phyloP scores from a whole-genome alignment of 805 yeast species.

The Blastobotrys attinorum region DNA sequence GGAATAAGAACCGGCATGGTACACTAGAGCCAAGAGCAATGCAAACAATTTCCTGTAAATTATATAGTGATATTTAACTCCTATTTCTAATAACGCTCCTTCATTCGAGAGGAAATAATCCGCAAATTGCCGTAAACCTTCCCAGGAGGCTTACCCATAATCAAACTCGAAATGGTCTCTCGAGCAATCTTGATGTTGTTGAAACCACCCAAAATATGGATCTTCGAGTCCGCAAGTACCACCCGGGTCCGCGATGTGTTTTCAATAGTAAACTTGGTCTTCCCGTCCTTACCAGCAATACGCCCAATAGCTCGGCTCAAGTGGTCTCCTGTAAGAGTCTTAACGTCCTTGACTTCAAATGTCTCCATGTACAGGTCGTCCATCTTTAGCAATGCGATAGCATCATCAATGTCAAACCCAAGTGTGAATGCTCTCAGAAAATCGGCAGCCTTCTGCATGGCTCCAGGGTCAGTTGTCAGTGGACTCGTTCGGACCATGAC shows the following conservation, averaged over 20 bases:
- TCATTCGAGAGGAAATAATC: slow-evolving; percentile 93
- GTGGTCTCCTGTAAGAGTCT: slow-evolving; percentile 93
- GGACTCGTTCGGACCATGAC: slow-evolving; percentile 83
- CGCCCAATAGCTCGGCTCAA: slow-evolving; percentile 98
- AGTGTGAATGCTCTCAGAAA: slow-evolving; percentile 90
- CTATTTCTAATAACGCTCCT: slow-evolving; percentile 88
- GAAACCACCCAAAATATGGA: slow-evolving; percentile 95
- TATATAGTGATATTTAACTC: no score
- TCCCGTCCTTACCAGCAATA: slow-evolving; percentile 99
- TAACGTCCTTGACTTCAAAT: slow-evolving; percentile 94
- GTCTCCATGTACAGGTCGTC: slow-evolving; percentile 97
- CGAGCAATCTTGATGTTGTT: slow-evolving; percentile 98
- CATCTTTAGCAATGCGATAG: slow-evolving; percentile 85
- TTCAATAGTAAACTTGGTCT: slow-evolving; percentile 96
- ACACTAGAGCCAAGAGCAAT: not conserved
- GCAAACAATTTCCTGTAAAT: no score
- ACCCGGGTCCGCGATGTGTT: slow-evolving; percentile 98
- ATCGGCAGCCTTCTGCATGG: slow-evolving; percentile 96
- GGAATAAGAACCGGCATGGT: no score
- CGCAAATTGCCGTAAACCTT: slow-evolving; percentile 96
- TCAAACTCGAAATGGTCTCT: slow-evolving; percentile 88
- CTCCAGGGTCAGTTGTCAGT: slow-evolving; percentile 82
- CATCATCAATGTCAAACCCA: slow-evolving; percentile 96
- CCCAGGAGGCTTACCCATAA: slow-evolving; percentile 97
- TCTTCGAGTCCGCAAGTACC: slow-evolving; percentile 92